Percentiles rank a stretch among this genome's conserved stretches.
Evolutionary conservation across 2,329 filamentous ascomycete genomes (phyloP).

Genomic region (Fusarium sp.): DNA sequence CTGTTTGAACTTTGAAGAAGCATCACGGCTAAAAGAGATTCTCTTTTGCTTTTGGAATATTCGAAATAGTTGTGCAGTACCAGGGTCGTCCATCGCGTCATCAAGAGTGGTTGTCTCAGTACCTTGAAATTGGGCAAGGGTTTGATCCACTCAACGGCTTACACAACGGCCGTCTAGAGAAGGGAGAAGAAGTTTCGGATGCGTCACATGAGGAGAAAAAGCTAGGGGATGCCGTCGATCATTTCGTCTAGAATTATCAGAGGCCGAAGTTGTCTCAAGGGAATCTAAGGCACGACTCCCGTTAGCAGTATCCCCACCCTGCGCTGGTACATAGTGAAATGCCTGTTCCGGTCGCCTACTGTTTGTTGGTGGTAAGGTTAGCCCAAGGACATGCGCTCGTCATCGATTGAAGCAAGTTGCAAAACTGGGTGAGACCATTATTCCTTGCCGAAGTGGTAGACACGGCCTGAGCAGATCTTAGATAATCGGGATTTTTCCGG

Average conservation of each 20-base stretch:
- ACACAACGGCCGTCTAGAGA: slow-evolving; percentile 25
- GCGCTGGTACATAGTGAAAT: slow-evolving; percentile 1
- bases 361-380: neutral
- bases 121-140: slow-evolving; percentile 24
- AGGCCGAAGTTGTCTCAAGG: slow-evolving; percentile 7
- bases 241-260: slow-evolving; percentile 38
- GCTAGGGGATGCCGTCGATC: slow-evolving; percentile 40
- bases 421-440: neutral
- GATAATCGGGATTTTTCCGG: neutral
- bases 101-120: slow-evolving; percentile 29
- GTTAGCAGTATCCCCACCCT: neutral
- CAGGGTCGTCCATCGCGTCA: neutral
- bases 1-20: neutral
- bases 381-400: neutral
- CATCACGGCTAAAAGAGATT: neutral
- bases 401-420: slow-evolving; percentile 11
- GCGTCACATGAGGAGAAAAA: slow-evolving; percentile 43
- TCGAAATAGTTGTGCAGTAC: neutral
- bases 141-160: slow-evolving; percentile 10
- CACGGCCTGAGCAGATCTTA: neutral
- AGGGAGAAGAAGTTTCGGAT: slow-evolving; percentile 26
- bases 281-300: slow-evolving; percentile 5
- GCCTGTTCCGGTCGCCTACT: neutral
- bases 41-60: slow-evolving; percentile 2
- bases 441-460: neutral